Evolutionary conservation across 495 filamentous ascomycete species (phyloP).

Genomic region (Penicillium nucicola): DNA sequence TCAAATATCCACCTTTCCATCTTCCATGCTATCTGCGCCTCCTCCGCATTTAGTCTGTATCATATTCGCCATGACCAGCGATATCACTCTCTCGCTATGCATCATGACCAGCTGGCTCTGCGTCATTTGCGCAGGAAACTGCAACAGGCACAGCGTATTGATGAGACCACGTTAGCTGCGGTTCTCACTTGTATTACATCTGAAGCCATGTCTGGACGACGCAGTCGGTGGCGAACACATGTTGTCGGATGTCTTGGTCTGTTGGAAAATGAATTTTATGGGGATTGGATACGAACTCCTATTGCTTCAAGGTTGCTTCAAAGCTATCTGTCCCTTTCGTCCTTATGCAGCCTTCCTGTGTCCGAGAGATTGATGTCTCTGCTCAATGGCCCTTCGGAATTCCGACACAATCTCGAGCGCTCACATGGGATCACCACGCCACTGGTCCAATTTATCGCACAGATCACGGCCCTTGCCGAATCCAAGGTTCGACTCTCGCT

Average conservation of each 20-base stretch:
- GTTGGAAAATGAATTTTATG: constrained; percentile 19
- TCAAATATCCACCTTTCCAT: constrained; percentile 23
- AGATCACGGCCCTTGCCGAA: constrained; percentile 13
- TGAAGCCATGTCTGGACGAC: constrained; percentile 27
- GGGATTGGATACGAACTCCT: constrained; percentile 17
- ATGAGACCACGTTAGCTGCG: constrained; percentile 21
- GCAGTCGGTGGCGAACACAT: constrained; percentile 25
- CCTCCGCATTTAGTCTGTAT: constrained; percentile 26
- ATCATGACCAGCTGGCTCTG: constrained; percentile 23
- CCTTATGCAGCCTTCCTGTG: constrained; percentile 23
- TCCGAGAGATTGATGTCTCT: constrained; percentile 16
- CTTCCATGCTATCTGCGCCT: constrained; percentile 32
- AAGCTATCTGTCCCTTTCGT: constrained; percentile 26
- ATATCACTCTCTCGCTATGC: constrained; percentile 25
- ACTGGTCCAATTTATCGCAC: constrained; percentile 20
- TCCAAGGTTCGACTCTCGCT: not conserved
- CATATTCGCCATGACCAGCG: constrained; percentile 17
- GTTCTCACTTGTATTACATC: constrained; percentile 23
- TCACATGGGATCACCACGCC: constrained; percentile 21
- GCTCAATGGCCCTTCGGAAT: constrained; percentile 16
- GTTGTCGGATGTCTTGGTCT: constrained; percentile 23
- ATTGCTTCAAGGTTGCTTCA: constrained; percentile 19
- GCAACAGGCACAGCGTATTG: constrained; percentile 11
- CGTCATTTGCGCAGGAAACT: constrained; percentile 20
- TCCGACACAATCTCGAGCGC: constrained; percentile 20